Conservation (phyloP, 345 rosid genomes). For the Reutealis trisperma region DNA sequence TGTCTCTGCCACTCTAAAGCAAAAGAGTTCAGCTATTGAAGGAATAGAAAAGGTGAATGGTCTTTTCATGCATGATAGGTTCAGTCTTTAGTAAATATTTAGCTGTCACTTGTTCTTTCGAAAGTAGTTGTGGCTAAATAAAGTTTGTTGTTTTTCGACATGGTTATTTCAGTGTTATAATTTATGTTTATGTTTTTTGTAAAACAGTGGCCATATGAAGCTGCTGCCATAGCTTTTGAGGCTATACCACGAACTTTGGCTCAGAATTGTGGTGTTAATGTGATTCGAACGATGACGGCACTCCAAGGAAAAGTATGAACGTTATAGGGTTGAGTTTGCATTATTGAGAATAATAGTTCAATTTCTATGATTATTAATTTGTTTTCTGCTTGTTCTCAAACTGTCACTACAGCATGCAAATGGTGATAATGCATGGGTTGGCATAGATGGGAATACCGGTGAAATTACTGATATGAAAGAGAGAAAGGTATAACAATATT, state of each 20-base stretch:
- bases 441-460: conserved; percentile 92
- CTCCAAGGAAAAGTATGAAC: conserved; percentile 80
- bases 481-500: conserved; percentile 51
- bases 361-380: not conserved
- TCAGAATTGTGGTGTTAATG: conserved; percentile 81
- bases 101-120: not conserved
- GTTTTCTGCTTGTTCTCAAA: conserved; percentile 4
- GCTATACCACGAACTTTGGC: conserved; percentile 91
- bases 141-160: not conserved
- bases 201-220: conserved; percentile 95
- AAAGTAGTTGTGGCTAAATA: not conserved
- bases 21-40: conserved; percentile 86
- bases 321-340: not conserved
- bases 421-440: conserved; percentile 96
- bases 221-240: conserved; percentile 96
- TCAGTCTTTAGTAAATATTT: not conserved
- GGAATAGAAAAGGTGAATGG: conserved; percentile 80
- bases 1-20: conserved; percentile 87
- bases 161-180: not conserved
- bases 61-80: not conserved
- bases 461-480: conserved; percentile 92
- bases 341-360: not conserved
- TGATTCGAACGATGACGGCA: conserved; percentile 78
- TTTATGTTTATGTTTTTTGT: conserved; percentile 9
- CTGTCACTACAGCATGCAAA: conserved; percentile 69